Base-by-base conservation (phyloP, 2,329 filamentous ascomycete species). In the Fusarium paranaense region DNA sequence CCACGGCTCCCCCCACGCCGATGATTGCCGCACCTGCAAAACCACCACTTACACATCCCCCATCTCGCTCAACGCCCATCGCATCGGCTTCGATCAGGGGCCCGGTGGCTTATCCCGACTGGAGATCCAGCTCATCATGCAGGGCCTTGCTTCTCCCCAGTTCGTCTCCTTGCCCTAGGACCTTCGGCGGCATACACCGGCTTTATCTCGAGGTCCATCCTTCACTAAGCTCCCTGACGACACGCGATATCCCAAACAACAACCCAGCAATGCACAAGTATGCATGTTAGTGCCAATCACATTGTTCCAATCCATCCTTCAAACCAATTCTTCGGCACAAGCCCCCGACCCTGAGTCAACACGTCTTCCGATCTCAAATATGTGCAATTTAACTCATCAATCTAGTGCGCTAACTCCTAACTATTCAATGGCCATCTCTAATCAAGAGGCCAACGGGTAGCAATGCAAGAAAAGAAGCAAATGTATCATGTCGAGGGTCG, bases 21-120 rank as follows among this genome's bases (percentile, higher is more conserved):
- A 74, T 35, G 71, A 47, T 74, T 72, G 71, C 71, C 71, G 71
- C 70, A 11, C 63, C 62, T 35, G 42, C 16, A 45, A 54, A 58
- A 40, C 37, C 38, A 40, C 30, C 42, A 42, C 47, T 52, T 45
- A 35, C 56, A 60, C 45, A 62, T 56, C 50, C 22, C 40, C 22
- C 42, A 27, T 45, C 40, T 14, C n/a, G 10, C 38, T 50, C 33
- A 14, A 58, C 42, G 27, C 27, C 40, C 10, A 18, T 30, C 16
- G 13, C 33, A 45, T 60, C 33, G 27, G 14, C 16, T 4, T 50
- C 22, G 6, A 27, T 6, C 6, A 32, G 40, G 59, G 61, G 22
- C 30, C 61, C 38, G 7, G 61, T 42, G n/a, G 27, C 35, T 37
- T 30, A 33, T 20, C 32, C 54, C 35, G 9, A 13, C 25, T 37